Percentiles rank a stretch among this genome's conserved stretches.
Evolutionary conservation across 345 rosid species (phyloP).

Genomic region (Noccaea bulbosa): DNA sequence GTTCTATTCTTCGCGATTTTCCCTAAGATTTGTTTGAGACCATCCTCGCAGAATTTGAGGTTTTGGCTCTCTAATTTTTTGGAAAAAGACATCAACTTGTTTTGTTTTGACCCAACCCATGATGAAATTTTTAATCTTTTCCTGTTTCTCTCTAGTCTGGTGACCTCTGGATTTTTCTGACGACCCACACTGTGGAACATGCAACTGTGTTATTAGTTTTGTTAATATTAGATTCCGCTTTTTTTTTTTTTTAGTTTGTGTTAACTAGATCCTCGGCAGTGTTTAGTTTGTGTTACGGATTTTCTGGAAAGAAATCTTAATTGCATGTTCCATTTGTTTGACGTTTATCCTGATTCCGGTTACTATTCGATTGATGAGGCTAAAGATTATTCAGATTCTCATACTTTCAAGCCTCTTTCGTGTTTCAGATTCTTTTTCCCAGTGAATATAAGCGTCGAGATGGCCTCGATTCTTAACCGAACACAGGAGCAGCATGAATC

Average conservation of each 20-base stretch:
- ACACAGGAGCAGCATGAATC: slow-evolving; percentile 31
- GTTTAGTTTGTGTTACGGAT: slow-evolving; percentile 14
- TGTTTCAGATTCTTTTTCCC: slow-evolving; percentile 39
- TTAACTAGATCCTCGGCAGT: slow-evolving; percentile 2
- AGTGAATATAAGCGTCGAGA: slow-evolving; percentile 43
- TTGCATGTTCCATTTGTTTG: slow-evolving; percentile 32
- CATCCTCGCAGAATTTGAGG: not conserved
- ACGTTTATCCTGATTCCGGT: not conserved
- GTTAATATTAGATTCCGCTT: not conserved
- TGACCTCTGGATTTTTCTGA: slow-evolving; percentile 22
- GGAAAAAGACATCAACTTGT: not conserved
- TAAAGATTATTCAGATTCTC: not conserved
- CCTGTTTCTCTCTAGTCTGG: not conserved
- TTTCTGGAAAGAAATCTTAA: slow-evolving; percentile 8
- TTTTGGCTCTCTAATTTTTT: not conserved
- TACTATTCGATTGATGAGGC: not conserved
- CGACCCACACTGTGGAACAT: slow-evolving; percentile 22
- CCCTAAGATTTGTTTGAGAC: not conserved
- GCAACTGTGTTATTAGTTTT: slow-evolving; percentile 10
- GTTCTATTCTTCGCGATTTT: slow-evolving; percentile 4
- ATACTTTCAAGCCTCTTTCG: slow-evolving; percentile 14
- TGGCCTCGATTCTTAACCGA: slow-evolving; percentile 48
- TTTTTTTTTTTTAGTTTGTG: not conserved
- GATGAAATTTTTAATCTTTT: slow-evolving; percentile 2
- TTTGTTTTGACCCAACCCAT: not conserved